A percentile compares a stretch with the other conserved stretches of the same genome.
phyloP scores from a whole-genome alignment of 345 rosid species.

The Bretschneidera sinensis region DNA sequence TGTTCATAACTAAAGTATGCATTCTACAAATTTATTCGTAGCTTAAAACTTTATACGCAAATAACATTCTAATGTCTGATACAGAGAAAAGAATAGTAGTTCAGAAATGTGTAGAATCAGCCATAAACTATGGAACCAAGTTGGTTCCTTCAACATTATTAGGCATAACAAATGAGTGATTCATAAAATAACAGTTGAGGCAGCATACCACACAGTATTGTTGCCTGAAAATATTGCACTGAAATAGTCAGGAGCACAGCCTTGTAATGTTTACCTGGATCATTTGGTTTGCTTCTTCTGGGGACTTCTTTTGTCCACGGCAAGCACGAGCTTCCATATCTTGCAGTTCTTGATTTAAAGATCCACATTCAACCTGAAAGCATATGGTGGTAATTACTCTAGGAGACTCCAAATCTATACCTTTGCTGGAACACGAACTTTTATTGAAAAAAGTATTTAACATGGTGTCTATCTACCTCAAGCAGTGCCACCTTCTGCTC shows the following conservation, averaged over 20 bases:
- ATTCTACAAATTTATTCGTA: too few species aligned
- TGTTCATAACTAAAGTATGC: too few species aligned
- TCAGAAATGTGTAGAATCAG: too few species aligned
- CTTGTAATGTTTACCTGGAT: constrained; percentile 59
- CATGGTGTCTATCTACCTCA: constrained; percentile 53
- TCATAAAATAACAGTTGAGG: neutral
- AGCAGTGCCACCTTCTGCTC: constrained; percentile 92
- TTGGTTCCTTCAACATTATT: neutral
- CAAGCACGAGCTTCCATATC: constrained; percentile 86
- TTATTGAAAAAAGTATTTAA: constrained; percentile 6
- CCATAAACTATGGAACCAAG: too few species aligned
- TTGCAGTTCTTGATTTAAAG: constrained; percentile 91
- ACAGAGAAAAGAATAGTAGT: too few species aligned
- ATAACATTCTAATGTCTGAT: too few species aligned
- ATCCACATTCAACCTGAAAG: constrained; percentile 75
- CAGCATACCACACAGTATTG: too few species aligned
- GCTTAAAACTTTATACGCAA: too few species aligned
- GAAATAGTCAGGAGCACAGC: constrained; percentile 4
- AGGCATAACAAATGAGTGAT: neutral
- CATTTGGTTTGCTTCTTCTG: constrained; percentile 89
- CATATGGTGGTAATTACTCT: constrained; percentile 19
- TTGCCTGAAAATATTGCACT: neutral
- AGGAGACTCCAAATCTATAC: constrained; percentile 12
- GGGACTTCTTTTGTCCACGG: constrained; percentile 81
- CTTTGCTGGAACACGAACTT: constrained; percentile 4